Percentiles rank a stretch among this genome's conserved stretches.
Conservation (phyloP, 108 stramenopile genomes). For the Cyclotella kingstonii region DNA sequence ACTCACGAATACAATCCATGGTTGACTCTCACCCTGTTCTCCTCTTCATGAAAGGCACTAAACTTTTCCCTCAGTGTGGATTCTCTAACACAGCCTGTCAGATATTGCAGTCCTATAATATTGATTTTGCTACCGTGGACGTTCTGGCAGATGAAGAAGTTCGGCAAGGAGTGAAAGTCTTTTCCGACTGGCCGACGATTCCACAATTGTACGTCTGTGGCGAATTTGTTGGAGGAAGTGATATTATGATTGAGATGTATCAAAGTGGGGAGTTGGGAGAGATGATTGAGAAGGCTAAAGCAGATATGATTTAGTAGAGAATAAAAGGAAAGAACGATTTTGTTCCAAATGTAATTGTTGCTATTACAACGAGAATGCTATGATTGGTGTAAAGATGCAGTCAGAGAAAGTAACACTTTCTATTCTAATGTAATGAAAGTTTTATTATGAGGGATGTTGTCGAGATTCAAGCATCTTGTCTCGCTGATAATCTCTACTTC, state of each 20-base stretch:
- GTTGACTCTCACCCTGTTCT: constrained; percentile 81
- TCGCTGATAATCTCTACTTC: too few species aligned
- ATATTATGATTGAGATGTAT: constrained; percentile 90
- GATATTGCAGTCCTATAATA: constrained; percentile 75
- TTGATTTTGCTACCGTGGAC: constrained; percentile 84
- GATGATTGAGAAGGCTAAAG: constrained; percentile 55
- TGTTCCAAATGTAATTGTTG: too few species aligned
- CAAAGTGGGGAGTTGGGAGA: constrained; percentile 82
- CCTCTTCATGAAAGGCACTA: constrained; percentile 96
- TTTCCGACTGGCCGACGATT: constrained; percentile 95
- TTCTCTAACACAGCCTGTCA: constrained; percentile 93
- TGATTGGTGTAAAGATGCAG: too few species aligned
- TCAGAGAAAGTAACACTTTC: too few species aligned
- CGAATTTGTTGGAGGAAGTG: constrained; percentile 97
- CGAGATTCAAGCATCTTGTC: too few species aligned
- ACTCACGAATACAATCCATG: constrained; percentile 68
- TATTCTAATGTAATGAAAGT: too few species aligned
- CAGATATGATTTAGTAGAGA: constrained; percentile 41
- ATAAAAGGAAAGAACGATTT: too few species aligned
- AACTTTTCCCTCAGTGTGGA: constrained; percentile 96
- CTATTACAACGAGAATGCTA: too few species aligned
- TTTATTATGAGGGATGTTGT: too few species aligned
- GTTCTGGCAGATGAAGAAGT: constrained; percentile 80
- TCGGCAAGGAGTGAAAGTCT: constrained; percentile 84
- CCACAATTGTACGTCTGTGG: constrained; percentile 97